phyloP scores from a whole-genome alignment of 352 stramenopile genomes.

The Globisporangium polare region DNA sequence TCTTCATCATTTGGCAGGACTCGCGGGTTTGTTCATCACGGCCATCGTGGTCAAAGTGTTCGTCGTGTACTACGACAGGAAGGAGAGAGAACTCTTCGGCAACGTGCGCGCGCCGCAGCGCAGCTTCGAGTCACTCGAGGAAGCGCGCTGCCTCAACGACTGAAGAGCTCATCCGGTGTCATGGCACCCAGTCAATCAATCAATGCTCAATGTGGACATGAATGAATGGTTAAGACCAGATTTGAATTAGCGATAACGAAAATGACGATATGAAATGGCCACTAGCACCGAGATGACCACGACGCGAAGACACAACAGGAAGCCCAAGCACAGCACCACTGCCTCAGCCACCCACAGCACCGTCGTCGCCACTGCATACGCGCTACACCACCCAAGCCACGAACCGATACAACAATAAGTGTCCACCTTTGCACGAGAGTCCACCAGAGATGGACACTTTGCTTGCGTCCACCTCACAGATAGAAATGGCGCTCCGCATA shows the following conservation, averaged over 20 bases:
- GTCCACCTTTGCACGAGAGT: neutral
- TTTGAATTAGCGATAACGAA: too few species aligned
- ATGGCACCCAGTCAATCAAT: neutral
- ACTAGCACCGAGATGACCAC: neutral
- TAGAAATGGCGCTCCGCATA: slow-evolving; percentile 8
- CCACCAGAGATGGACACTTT: neutral
- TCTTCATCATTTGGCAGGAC: neutral
- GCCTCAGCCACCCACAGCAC: neutral
- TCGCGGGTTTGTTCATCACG: slow-evolving; percentile 5
- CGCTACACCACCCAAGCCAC: neutral
- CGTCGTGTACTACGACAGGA: slow-evolving; percentile 6
- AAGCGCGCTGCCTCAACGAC: slow-evolving; percentile 12
- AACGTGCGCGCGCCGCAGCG: slow-evolving; percentile 2
- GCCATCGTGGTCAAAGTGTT: slow-evolving; percentile 12
- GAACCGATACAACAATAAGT: neutral
- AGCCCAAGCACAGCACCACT: neutral
- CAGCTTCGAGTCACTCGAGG: slow-evolving; percentile 8
- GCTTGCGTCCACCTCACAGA: neutral
- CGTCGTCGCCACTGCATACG: neutral
- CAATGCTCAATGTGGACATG: too few species aligned
- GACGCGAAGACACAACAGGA: neutral
- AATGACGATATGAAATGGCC: neutral
- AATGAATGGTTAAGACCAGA: too few species aligned
- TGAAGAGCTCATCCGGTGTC: neutral
- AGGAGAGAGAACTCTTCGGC: slow-evolving; percentile 13